Base-by-base conservation (phyloP, 257 asterid species). In the Nicotiana benthamiana region DNA sequence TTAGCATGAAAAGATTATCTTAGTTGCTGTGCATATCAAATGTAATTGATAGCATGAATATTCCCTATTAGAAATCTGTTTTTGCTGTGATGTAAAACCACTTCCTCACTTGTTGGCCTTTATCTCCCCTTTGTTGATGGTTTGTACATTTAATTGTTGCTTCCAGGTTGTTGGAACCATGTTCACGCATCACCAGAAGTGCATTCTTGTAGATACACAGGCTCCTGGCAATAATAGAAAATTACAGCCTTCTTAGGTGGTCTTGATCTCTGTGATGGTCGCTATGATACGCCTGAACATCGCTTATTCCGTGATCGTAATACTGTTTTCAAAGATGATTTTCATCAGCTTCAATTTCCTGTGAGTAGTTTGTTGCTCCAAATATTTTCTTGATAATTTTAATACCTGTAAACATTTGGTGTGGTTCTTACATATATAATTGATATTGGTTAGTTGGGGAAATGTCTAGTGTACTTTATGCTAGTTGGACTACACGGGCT, bases 171-270 rank as follows among this genome's bases (percentile, higher is more conserved):
- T 95, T 57, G 99, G 99, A 36, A 84, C 81, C 67, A 68, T 93
- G 76, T 95, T 92, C 75, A 87, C 99, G 12, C 99, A 95, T 86
- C 99, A 95, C 87, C 99, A 95, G 92, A 95, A 95, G 87, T 91
- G 94, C 89, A 97, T 95, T 85, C 88, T 95, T 80, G 92, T 92
- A 76, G 99, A 95, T 84, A 88, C 97, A 24, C 98, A 95, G 85
- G 98, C 97, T 57, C 20, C 77, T 86, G 98, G 97, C 26, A 95
- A 92, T 86, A 90, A 90, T 78, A 90, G 99, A 54, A 93, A 87
- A 84, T 95, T 62, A 95, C 98, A 75, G 97, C 99, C 48, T 93
- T 95, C 79, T 34, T 93, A 53, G 99, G 99, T 20, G 99, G 99
- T 78, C 81, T 95, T 66, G 99, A 95, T 89, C 90, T 95, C 72